Percentiles rank a stretch among this genome's conserved stretches.
Evolutionary conservation across 2,329 filamentous ascomycete species (phyloP).

Genomic region (Botrytis squamosa): DNA sequence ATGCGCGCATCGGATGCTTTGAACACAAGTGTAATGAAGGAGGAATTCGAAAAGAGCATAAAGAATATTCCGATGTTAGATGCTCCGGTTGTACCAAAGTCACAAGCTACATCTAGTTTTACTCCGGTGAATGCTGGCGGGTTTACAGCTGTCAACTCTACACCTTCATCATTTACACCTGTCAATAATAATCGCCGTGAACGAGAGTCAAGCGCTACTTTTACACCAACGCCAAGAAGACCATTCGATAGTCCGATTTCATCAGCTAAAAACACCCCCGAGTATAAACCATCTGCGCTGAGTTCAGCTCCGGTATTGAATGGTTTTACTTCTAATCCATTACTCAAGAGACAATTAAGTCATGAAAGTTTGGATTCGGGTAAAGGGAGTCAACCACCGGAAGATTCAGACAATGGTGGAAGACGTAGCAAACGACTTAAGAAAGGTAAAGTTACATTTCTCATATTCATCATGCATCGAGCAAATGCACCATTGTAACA

Average conservation of each 20-base stretch:
- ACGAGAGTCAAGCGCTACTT: conserved; percentile 53
- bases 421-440: conserved; percentile 90
- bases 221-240: conserved; percentile 49
- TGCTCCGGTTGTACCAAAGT: conserved; percentile 33
- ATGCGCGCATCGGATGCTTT: conserved; percentile 56
- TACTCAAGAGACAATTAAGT: conserved; percentile 74
- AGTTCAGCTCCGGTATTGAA: conserved; percentile 53
- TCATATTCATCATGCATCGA: conserved; percentile 13
- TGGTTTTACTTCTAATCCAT: conserved; percentile 50
- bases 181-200: conserved; percentile 48
- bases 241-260: conserved; percentile 62
- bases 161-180: conserved; percentile 54
- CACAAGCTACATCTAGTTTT: conserved; percentile 38
- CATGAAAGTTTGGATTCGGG: conserved; percentile 47
- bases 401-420: conserved; percentile 61
- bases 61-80: conserved; percentile 40
- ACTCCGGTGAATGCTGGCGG: conserved; percentile 51
- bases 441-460: conserved; percentile 61
- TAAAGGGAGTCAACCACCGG: conserved; percentile 35
- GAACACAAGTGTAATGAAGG: conserved; percentile 51
- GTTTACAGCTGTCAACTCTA: conserved; percentile 64
- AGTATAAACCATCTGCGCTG: conserved; percentile 56
- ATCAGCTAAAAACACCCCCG: conserved; percentile 64
- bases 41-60: conserved; percentile 39
- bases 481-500: conserved; percentile 14